These are phyloP conservation scores for Melanogaster broomeanus DNA, from an alignment of 768 basidiomycete species.

Conservation along the genomic window DNA sequence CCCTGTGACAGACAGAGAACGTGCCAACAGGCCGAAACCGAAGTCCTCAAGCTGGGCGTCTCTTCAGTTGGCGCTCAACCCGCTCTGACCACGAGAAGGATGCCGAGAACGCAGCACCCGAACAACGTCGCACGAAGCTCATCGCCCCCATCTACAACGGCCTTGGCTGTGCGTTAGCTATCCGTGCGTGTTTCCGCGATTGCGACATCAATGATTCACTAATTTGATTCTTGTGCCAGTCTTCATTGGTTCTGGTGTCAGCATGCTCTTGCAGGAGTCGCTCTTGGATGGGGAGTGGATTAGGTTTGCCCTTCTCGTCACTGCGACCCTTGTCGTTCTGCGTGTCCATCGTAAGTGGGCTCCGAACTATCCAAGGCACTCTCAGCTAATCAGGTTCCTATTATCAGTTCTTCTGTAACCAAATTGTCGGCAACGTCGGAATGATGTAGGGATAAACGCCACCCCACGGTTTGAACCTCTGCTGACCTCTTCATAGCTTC, in stretches of 20 bases:
- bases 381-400: constrained; percentile 1
- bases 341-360: constrained; percentile 62
- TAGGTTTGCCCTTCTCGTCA: constrained; percentile 66
- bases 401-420: constrained; percentile 69
- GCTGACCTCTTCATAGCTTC: constrained; percentile 41
- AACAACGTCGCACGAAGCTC: constrained; percentile 52
- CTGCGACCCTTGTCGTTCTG: constrained; percentile 75
- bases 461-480: not conserved
- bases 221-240: constrained; percentile 41
- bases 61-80: constrained; percentile 50
- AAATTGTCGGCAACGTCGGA: constrained; percentile 62
- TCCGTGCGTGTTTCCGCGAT: constrained; percentile 48
- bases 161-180: constrained; percentile 61
- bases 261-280: constrained; percentile 63
- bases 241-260: constrained; percentile 66
- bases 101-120: constrained; percentile 49
- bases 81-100: constrained; percentile 42
- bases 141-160: constrained; percentile 76
- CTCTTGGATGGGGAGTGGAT: constrained; percentile 61
- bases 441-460: constrained; percentile 57
- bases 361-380: not conserved
- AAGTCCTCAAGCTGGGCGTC: constrained; percentile 17
- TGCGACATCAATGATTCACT: not conserved
- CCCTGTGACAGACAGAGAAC: constrained; percentile 5
- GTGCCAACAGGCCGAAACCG: not conserved